These are phyloP conservation scores for Monosporascus sp. DNA, from an alignment of 2,329 filamentous ascomycete genomes.

Conservation along the genomic window DNA sequence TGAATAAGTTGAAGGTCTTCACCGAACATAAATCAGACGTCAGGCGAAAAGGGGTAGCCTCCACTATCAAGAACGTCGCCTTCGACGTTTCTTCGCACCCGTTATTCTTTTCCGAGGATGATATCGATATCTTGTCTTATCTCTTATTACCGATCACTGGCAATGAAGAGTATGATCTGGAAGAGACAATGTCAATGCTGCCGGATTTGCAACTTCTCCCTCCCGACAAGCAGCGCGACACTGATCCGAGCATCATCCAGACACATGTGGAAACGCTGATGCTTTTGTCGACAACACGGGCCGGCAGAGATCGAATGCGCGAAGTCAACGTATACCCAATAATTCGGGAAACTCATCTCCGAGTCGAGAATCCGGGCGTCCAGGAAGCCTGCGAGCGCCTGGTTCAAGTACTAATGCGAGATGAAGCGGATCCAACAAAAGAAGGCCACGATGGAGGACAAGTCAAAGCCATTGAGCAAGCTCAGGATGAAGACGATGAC, in stretches of 20 bases:
- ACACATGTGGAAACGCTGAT: constrained; percentile 87
- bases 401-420: constrained; percentile 82
- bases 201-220: constrained; percentile 85
- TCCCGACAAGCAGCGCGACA: constrained; percentile 81
- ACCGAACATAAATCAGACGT: constrained; percentile 83
- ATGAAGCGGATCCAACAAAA: constrained; percentile 53
- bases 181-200: constrained; percentile 81
- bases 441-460: constrained; percentile 31
- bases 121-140: constrained; percentile 81
- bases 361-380: constrained; percentile 72
- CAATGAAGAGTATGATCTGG: constrained; percentile 78
- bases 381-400: constrained; percentile 80
- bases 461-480: constrained; percentile 21
- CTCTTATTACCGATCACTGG: constrained; percentile 83
- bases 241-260: constrained; percentile 68
- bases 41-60: constrained; percentile 88
- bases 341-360: constrained; percentile 76
- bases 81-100: constrained; percentile 75
- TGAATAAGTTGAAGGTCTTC: constrained; percentile 90
- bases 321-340: constrained; percentile 82
- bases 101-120: constrained; percentile 62
- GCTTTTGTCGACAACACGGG: constrained; percentile 71
- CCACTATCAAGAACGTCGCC: constrained; percentile 87
- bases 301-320: constrained; percentile 70
- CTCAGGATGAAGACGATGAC: constrained; percentile 30